A percentile compares a stretch with the other conserved stretches of the same genome.
Evolutionary conservation across 2,329 filamentous ascomycete genomes (phyloP).

Genomic region (Fusarium sublunatum): DNA sequence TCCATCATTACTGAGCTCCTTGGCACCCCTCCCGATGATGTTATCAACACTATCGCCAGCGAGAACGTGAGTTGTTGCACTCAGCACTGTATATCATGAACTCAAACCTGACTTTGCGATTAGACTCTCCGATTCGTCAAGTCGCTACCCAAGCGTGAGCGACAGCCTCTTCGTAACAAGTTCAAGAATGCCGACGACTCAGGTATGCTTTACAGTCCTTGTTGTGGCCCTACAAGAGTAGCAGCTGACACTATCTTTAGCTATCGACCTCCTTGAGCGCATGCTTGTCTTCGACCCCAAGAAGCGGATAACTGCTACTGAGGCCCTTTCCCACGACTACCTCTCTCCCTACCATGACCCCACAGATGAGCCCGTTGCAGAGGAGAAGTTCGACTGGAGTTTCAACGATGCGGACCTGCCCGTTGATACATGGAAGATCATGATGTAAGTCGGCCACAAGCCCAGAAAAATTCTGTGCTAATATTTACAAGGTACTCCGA

Average conservation of each 20-base stretch:
- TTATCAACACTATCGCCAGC: constrained; percentile 98
- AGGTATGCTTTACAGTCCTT: constrained; percentile 65
- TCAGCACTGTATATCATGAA: background rate
- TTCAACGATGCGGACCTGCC: constrained; percentile 98
- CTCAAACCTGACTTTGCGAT: constrained; percentile 33
- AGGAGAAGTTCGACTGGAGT: constrained; percentile 99
- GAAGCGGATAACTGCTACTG: constrained; percentile 87
- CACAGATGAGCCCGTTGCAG: constrained; percentile 92
- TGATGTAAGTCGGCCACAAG: constrained; percentile 78
- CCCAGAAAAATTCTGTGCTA: background rate
- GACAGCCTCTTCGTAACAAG: constrained; percentile 86
- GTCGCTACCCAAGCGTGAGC: constrained; percentile 92
- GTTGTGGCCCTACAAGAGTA: background rate
- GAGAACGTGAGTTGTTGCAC: constrained; percentile 79
- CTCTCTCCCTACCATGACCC: constrained; percentile 97
- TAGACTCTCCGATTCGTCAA: constrained; percentile 97
- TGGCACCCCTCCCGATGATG: constrained; percentile 96
- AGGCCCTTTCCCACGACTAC: constrained; percentile 91
- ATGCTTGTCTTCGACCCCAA: constrained; percentile 99
- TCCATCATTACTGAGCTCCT: constrained; percentile 98
- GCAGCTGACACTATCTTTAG: constrained; percentile 56
- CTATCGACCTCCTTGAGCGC: constrained; percentile 90
- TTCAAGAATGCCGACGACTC: constrained; percentile 94
- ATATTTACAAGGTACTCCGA: constrained; percentile 84
- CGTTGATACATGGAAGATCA: constrained; percentile 99